Conservation (phyloP, 768 basidiomycete species). For the Suillus fuscotomentosus region DNA sequence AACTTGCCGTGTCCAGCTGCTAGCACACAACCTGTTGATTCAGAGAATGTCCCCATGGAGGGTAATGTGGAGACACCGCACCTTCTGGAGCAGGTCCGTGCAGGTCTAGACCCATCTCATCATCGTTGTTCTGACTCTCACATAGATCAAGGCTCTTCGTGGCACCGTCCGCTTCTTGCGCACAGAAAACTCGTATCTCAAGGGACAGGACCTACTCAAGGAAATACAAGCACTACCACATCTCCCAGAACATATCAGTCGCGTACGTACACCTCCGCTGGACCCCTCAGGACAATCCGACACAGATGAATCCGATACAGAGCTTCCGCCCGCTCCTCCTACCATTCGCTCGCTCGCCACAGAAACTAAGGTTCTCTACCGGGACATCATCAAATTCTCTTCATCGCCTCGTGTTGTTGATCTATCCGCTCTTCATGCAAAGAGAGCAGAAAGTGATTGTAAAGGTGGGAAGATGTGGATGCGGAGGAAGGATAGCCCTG, state of each 20-base stretch:
- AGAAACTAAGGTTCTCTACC: conserved; percentile 83
- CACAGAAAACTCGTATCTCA: conserved; percentile 90
- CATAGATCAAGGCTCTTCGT: conserved; percentile 85
- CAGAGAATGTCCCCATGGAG: conserved; percentile 67
- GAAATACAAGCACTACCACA: conserved; percentile 76
- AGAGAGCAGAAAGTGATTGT: conserved; percentile 47
- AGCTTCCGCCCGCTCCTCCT: conserved; percentile 40
- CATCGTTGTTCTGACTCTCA: conserved; percentile 12
- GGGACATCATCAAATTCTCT: conserved; percentile 86
- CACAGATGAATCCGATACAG: conserved; percentile 60
- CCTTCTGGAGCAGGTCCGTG: conserved; percentile 77
- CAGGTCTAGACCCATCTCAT: neutral
- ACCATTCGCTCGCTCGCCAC: conserved; percentile 69
- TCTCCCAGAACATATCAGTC: conserved; percentile 48
- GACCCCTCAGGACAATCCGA: conserved; percentile 67
- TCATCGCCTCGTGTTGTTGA: conserved; percentile 86
- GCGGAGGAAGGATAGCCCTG: conserved; percentile 77
- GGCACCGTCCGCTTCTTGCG: conserved; percentile 91
- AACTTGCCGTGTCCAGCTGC: conserved; percentile 30
- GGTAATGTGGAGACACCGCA: conserved; percentile 86
- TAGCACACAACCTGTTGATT: conserved; percentile 50
- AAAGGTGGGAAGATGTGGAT: conserved; percentile 62
- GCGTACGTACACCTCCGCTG: conserved; percentile 63
- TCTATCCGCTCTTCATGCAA: conserved; percentile 59
- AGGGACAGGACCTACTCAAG: conserved; percentile 84